Evolutionary conservation across 2,329 filamentous ascomycete species (phyloP).

Genomic region (Colletotrichum eleusines): DNA sequence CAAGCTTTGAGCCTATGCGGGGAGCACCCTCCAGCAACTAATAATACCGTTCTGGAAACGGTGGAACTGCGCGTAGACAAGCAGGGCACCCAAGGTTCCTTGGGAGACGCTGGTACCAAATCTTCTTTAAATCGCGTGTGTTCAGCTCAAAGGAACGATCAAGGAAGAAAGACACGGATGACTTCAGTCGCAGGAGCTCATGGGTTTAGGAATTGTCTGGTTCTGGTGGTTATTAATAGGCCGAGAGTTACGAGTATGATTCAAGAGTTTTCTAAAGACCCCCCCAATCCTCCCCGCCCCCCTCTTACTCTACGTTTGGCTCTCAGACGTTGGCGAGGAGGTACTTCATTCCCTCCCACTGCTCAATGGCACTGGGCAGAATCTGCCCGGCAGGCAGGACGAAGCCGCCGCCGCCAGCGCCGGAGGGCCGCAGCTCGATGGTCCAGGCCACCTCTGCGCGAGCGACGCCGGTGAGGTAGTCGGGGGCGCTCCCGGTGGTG

Average conservation of each 20-base stretch:
- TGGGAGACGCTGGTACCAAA: no score
- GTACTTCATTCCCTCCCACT: conserved; percentile 53
- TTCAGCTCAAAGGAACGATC: no score
- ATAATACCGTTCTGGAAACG: background rate
- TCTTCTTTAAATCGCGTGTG: background rate
- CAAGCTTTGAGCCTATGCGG: conserved; percentile 3
- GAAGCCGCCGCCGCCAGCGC: conserved; percentile 52
- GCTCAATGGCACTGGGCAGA: conserved; percentile 51
- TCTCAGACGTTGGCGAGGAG: conserved; percentile 44
- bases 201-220: background rate
- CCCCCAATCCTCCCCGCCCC: no score
- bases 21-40: background rate
- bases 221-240: background rate
- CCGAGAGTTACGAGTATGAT: fast-evolving
- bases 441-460: conserved; percentile 54
- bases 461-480: conserved; percentile 47
- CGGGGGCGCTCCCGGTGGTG: conserved; percentile 49
- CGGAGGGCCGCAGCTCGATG: conserved; percentile 52
- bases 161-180: no score
- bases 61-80: no score
- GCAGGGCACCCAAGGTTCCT: no score
- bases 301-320: no score
- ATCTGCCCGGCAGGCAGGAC: conserved; percentile 54
- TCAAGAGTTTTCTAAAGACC: background rate
- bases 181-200: background rate